Evolutionary conservation across 108 stramenopile genomes (phyloP), one percentile per base, ranked within the genome.

Genomic region (Fistulifera pelliculosa): DNA sequence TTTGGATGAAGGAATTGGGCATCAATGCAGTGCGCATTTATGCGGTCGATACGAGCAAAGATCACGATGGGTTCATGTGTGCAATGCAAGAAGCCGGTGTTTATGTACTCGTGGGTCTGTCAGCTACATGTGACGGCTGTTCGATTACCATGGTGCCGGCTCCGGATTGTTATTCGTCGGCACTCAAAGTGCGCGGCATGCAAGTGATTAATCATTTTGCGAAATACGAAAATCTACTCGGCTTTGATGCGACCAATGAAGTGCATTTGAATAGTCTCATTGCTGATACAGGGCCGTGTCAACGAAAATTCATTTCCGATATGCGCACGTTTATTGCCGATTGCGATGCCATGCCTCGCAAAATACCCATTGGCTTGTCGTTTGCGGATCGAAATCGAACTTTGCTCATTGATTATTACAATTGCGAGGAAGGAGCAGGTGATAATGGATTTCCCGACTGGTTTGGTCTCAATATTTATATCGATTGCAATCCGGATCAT

Each of bases 31-130:
- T 76, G 14, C 66, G 71, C 6, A 43, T 76, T 0, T 72, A 76
- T 38, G 55, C 51, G 18, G 70, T 76, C 14, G 70, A 76, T 45
- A 67, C 71, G 0, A 41, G 41, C 28, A 25, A 57, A 24, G 56
- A 72, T 44, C 75, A 76, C 49, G 66, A 67, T 38, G 53, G 42
- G 23, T 76, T 76, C 35, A 76, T 76, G 75, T 73, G 71, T 48
- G 66, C 75, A 21, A 45, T 71, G 38, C 24, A 64, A 27, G 38
- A 57, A 41, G 75, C 70, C 0, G 75, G 75, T 13, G 69, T 76
- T 17, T 76, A 76, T 38, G 75, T 64, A 0, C 44, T 72, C 10
- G 44, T 76, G 8, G 67, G 52, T 15, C 31, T 76, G 1, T 35
- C 68, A 24, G 58, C 59, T 27, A 57, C 68, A 23, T 72, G 71